These are phyloP conservation scores for Suhomyces kilbournensis DNA, from an alignment of 805 yeast species.

Conservation along the genomic window DNA sequence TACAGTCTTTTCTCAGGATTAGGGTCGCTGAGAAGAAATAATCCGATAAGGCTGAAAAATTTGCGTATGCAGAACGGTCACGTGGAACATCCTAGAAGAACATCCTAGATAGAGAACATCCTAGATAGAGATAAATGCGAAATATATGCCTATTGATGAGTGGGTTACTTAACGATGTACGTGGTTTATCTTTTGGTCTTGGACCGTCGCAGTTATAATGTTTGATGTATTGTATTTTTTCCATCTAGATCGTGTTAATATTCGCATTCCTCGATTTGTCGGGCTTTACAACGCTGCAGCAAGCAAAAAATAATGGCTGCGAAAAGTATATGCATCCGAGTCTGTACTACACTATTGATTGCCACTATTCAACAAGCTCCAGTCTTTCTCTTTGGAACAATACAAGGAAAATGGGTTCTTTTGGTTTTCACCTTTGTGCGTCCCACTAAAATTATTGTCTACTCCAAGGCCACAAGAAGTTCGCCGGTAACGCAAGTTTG, in stretches of 20 bases:
- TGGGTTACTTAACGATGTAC: too few relatives aligned
- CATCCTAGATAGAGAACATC: too few relatives aligned
- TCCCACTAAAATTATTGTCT: conserved; percentile 99
- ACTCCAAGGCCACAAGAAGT: conserved; percentile 92
- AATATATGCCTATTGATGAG: too few relatives aligned
- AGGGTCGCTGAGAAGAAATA: conserved; percentile 1
- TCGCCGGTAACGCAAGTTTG: conserved; percentile 85
- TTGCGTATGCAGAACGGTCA: not conserved
- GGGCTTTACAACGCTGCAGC: not conserved
- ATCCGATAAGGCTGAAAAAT: not conserved
- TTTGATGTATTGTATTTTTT: not conserved
- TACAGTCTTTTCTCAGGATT: conserved; percentile 2
- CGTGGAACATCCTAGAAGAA: too few relatives aligned
- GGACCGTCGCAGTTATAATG: conserved; percentile 4
- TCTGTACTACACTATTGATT: too few relatives aligned
- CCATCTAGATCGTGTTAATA: conserved; percentile 2
- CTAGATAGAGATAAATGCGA: too few relatives aligned
- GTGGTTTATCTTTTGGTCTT: too few relatives aligned
- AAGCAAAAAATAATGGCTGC: not conserved
- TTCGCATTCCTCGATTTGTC: conserved; percentile 3
- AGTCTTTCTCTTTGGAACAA: conserved; percentile 84
- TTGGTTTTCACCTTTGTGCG: conserved; percentile 98
- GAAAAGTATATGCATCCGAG: too few relatives aligned
- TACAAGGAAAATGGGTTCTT: conserved; percentile 96
- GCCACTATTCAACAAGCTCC: conserved; percentile 97